Conservation (phyloP, 2,329 filamentous ascomycete species). For the Byssochlamys sp. region DNA sequence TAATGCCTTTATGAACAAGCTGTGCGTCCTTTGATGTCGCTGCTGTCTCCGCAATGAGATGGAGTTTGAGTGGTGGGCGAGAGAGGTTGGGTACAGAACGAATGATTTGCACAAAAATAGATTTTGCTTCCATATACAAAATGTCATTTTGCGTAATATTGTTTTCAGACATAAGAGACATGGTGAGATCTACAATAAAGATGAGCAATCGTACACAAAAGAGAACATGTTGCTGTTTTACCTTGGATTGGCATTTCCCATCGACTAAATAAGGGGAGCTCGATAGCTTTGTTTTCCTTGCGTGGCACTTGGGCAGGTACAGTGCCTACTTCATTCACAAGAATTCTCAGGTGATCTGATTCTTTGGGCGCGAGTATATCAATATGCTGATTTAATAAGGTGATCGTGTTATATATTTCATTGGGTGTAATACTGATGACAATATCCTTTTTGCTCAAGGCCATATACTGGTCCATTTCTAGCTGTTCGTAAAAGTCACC, state of each 20-base stretch:
- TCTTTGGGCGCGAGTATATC: constrained; percentile 62
- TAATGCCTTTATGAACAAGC: constrained; percentile 98
- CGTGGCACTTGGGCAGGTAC: constrained; percentile 79
- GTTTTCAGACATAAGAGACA: too few relatives aligned
- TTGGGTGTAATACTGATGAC: constrained; percentile 95
- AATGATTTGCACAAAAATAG: constrained; percentile 94
- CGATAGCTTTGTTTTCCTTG: constrained; percentile 93
- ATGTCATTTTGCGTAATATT: constrained; percentile 98
- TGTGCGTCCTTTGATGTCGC: constrained; percentile 87
- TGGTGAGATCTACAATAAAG: constrained; percentile 88
- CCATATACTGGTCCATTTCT: constrained; percentile 99
- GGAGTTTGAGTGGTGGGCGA: constrained; percentile 80
- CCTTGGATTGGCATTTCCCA: constrained; percentile 94
- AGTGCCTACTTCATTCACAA: constrained; percentile 72
- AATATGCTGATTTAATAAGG: constrained; percentile 78
- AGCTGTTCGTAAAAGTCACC: constrained; percentile 97
- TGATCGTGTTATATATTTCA: constrained; percentile 91
- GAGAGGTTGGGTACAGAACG: constrained; percentile 75
- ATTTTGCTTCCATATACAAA: constrained; percentile 98
- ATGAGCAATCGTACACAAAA: too few relatives aligned
- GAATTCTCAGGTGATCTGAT: constrained; percentile 72
- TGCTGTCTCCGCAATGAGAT: constrained; percentile 84
- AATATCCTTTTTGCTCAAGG: constrained; percentile 93
- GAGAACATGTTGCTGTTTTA: too few relatives aligned
- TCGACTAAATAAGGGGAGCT: constrained; percentile 88